Evolutionary conservation across 2,329 filamentous ascomycete species (phyloP).

Genomic region (Paramyrothecium sp.): DNA sequence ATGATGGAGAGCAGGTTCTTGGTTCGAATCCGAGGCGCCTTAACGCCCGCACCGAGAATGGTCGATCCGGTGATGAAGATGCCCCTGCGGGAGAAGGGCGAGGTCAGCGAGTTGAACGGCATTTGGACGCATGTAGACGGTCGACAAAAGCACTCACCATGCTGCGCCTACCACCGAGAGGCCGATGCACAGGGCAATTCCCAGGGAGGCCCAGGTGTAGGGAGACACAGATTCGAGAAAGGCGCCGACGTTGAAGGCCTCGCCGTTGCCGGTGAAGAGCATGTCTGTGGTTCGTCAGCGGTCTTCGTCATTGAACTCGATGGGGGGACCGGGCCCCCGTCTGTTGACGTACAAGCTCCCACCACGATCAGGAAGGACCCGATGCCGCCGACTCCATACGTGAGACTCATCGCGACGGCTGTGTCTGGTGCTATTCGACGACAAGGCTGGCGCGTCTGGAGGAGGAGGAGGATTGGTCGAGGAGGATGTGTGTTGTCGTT

Average conservation of each 20-base stretch:
- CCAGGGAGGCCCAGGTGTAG: slow-evolving; percentile 87
- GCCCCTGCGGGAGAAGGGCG: slow-evolving; percentile 62
- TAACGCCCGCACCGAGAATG: slow-evolving; percentile 94
- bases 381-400: slow-evolving; percentile 68
- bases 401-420: slow-evolving; percentile 63
- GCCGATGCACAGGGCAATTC: slow-evolving; percentile 92
- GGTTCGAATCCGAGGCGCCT: slow-evolving; percentile 93
- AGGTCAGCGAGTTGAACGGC: slow-evolving; percentile 12
- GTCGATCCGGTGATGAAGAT: slow-evolving; percentile 98
- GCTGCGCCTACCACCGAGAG: slow-evolving; percentile 95
- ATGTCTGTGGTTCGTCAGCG: slow-evolving; percentile 65
- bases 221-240: slow-evolving; percentile 95
- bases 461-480: neutral
- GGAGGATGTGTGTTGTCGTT: neutral
- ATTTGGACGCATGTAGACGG: slow-evolving; percentile 2
- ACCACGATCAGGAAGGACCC: slow-evolving; percentile 69
- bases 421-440: slow-evolving; percentile 16
- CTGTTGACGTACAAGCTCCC: slow-evolving; percentile 68
- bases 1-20: slow-evolving; percentile 99
- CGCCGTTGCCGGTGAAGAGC: slow-evolving; percentile 95
- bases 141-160: slow-evolving; percentile 62
- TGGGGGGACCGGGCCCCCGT: neutral
- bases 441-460: slow-evolving; percentile 7
- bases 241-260: slow-evolving; percentile 94
- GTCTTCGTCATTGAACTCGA: slow-evolving; percentile 11